Percentiles rank a stretch among this genome's conserved stretches.
phyloP scores from a whole-genome alignment of 2,329 filamentous ascomycete species.

The Stemphylium beticola region DNA sequence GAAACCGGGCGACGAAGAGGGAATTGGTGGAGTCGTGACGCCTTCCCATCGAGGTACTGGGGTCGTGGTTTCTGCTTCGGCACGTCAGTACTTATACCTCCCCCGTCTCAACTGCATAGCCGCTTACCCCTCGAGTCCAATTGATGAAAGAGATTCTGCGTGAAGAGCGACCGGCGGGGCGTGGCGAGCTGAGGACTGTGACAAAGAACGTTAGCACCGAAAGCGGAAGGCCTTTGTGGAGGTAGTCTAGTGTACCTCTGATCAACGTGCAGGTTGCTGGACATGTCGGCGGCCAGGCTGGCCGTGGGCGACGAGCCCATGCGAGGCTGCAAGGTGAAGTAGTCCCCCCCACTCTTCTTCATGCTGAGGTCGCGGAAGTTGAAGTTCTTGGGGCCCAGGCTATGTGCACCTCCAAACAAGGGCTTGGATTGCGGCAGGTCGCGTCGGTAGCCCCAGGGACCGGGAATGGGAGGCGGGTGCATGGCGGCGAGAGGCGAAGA shows the following conservation, averaged over 20 bases:
- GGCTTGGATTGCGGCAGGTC: constrained; percentile 62
- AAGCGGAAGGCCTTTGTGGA: constrained; percentile 35
- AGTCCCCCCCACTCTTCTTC: constrained; percentile 75
- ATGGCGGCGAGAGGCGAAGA: constrained; percentile 94
- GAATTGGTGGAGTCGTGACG: constrained; percentile 83
- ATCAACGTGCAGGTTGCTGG: constrained; percentile 96
- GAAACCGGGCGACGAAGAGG: constrained; percentile 79
- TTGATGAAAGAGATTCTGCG: constrained; percentile 69
- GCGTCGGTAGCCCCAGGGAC: constrained; percentile 67
- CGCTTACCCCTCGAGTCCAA: constrained; percentile 66
- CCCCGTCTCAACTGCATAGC: constrained; percentile 15
- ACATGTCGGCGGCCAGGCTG: constrained; percentile 90
- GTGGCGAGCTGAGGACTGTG: constrained; percentile 80
- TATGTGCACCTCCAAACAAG: constrained; percentile 58
- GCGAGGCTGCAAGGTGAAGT: constrained; percentile 79
- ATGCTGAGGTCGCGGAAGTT: constrained; percentile 77
- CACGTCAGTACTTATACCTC: constrained; percentile 37
- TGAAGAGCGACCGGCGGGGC: constrained; percentile 84
- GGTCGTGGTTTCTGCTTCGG: constrained; percentile 51
- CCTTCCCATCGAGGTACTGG: constrained; percentile 62
- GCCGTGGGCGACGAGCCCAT: constrained; percentile 88
- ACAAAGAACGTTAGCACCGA: constrained; percentile 49
- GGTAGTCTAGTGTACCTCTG: constrained; percentile 69
- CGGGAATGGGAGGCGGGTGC: constrained; percentile 72
- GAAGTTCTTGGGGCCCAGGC: constrained; percentile 69